Percentiles rank a stretch among this genome's conserved stretches.
Evolutionary conservation across 169 alveolate genomes (phyloP).

Genomic region (Cryptosporidium bovis): DNA sequence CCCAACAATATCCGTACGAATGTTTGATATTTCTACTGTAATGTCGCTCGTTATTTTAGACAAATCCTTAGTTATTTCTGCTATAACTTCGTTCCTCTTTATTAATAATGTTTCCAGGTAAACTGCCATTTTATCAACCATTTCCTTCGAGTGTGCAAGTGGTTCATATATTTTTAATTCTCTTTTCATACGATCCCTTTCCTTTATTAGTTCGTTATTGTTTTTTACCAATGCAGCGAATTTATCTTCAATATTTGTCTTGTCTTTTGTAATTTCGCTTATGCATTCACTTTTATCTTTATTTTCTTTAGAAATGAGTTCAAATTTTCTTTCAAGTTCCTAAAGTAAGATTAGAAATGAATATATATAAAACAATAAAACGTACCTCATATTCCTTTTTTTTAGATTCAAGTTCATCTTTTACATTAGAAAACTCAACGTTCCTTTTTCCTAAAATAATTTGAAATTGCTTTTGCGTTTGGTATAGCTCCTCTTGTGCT

Average conservation of each 20-base stretch:
- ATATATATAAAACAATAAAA: neutral
- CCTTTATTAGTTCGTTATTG: constrained; percentile 42
- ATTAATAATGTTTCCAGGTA: constrained; percentile 43
- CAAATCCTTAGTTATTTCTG: constrained; percentile 47
- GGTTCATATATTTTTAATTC: constrained; percentile 46
- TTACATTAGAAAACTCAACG: constrained; percentile 48
- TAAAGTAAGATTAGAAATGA: constrained; percentile 1
- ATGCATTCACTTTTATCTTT: constrained; percentile 4
- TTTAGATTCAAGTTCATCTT: constrained; percentile 42
- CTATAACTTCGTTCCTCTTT: constrained; percentile 56
- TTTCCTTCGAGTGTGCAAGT: constrained; percentile 48
- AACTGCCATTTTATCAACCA: constrained; percentile 72
- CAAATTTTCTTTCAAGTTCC: constrained; percentile 57
- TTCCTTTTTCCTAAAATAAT: constrained; percentile 54
- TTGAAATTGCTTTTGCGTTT: constrained; percentile 70
- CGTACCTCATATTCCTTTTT: constrained; percentile 48
- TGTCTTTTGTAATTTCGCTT: constrained; percentile 5
- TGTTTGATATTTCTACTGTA: constrained; percentile 49
- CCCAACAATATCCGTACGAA: constrained; percentile 54
- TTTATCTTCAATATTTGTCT: constrained; percentile 16
- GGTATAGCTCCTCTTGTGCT: constrained; percentile 73
- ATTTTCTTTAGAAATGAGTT: constrained; percentile 15
- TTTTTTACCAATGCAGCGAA: constrained; percentile 1
- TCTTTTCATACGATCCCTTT: constrained; percentile 34
- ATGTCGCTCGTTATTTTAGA: constrained; percentile 35